Evolutionary conservation across 345 rosid species (phyloP).

Genomic region (Leavenworthia alabamica): DNA sequence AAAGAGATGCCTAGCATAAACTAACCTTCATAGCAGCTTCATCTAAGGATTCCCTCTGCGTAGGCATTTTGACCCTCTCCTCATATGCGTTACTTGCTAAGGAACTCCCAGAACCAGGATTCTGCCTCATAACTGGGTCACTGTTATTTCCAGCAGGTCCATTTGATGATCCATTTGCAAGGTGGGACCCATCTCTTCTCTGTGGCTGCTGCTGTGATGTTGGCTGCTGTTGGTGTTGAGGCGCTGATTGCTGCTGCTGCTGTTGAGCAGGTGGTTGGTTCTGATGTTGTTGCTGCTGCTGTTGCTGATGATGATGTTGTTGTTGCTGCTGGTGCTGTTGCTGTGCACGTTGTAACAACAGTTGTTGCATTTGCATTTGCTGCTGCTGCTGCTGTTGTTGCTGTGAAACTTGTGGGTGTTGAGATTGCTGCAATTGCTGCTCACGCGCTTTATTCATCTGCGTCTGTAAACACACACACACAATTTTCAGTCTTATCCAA

Average conservation of each 20-base stretch:
- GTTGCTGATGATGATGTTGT: constrained; percentile 41
- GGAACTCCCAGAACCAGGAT: constrained; percentile 71
- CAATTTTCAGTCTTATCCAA: background rate
- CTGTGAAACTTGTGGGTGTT: constrained; percentile 50
- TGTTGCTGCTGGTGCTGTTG: constrained; percentile 36
- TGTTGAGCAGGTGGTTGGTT: constrained; percentile 49
- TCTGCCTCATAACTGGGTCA: constrained; percentile 76
- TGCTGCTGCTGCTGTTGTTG: constrained; percentile 57
- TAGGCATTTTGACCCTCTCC: constrained; percentile 69
- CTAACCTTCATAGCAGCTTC: constrained; percentile 79
- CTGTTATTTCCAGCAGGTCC: constrained; percentile 65
- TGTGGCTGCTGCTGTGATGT: constrained; percentile 58
- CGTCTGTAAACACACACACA: constrained; percentile 35
- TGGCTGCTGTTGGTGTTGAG: constrained; percentile 53
- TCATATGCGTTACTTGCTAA: constrained; percentile 84
- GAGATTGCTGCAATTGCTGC: constrained; percentile 50
- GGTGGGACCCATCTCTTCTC: constrained; percentile 75
- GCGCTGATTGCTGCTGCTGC: constrained; percentile 40
- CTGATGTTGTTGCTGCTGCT: constrained; percentile 38
- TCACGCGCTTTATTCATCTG: constrained; percentile 68
- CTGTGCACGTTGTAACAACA: constrained; percentile 29
- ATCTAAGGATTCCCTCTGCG: constrained; percentile 82
- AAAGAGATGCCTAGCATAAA: background rate
- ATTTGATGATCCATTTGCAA: constrained; percentile 66
- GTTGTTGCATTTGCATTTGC: constrained; percentile 39